Evolutionary conservation across 352 stramenopile genomes (phyloP), one percentile per base, ranked within the genome.

Genomic region (Phytophthora sojae): DNA sequence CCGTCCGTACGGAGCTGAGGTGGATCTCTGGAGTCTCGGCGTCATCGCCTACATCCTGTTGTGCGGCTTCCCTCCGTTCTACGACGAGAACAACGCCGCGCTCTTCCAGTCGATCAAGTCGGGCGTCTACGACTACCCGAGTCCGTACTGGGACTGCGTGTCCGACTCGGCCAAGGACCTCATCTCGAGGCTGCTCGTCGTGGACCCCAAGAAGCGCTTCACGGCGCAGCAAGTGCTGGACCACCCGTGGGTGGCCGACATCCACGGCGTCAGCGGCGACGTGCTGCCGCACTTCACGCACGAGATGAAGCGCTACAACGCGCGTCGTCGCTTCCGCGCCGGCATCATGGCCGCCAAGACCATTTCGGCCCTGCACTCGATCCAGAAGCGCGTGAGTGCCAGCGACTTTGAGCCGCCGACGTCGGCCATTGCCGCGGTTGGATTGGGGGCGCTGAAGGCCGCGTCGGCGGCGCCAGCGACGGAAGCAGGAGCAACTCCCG

Each of bases 31-130:
- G 96, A 97, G 82, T 79, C 83, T 99, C 25, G 97, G 97, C 15
- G 96, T 99, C 37, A 99, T 99, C 80, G 77, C 96, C 3, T 99
- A 99, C 86, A 97, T 97, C 61, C 54, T 97, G 70, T 60, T 95
- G 23, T 98, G 92, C 58, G 97, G 97, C 5, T 98, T 97, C 54
- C 97, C 97, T 30, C 97, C 97, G 2, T 99, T 99, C 78, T 98
- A 99, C 79, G 90, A 98, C 68, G 93, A 98, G 54, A 92, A 97
- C 81, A 97, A 96, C 59, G 85, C 86, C 11, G 88, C 85, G 11
- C 69, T 97, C n/a, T 97, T 97, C 68, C 87, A 90, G 60, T 90
- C 81, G 23, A 97, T 98, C 80, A 93, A 95, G 63, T 88, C 80
- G 39, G 95, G 92, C 19, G 83, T 92, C 57, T 99, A 97, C 76